A percentile compares a stretch with the other conserved stretches of the same genome.
Conservation (phyloP, 129 eudicot species). For the Heracleum sosnowskyi region DNA sequence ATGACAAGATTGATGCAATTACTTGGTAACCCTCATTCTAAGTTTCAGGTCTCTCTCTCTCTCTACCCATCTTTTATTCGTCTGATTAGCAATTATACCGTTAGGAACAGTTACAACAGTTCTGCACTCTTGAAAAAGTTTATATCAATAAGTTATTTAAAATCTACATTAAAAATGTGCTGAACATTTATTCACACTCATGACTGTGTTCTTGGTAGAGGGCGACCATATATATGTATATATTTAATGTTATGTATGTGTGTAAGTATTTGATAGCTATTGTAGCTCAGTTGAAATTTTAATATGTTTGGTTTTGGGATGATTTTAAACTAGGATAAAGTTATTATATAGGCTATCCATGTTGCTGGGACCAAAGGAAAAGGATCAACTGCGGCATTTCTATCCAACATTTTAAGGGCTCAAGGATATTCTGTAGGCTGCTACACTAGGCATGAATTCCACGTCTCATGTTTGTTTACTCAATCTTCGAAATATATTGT, state of each 20-base stretch:
- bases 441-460: slow-evolving; percentile 59
- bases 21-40: slow-evolving; percentile 85
- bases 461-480: not conserved
- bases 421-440: slow-evolving; percentile 88
- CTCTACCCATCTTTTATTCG: too few species aligned
- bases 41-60: slow-evolving; percentile 46
- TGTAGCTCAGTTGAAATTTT: not conserved
- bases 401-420: slow-evolving; percentile 76
- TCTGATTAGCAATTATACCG: too few species aligned
- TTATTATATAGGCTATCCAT: slow-evolving; percentile 51
- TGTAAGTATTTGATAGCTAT: not conserved
- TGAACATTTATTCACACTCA: too few species aligned
- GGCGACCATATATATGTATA: too few species aligned
- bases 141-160: too few species aligned
- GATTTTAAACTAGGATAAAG: not conserved
- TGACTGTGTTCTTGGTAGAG: too few species aligned
- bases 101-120: too few species aligned
- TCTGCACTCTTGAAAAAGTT: too few species aligned
- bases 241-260: not conserved
- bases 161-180: too few species aligned
- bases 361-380: slow-evolving; percentile 98
- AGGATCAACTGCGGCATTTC: slow-evolving; percentile 90
- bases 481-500: not conserved
- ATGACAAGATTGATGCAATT: slow-evolving; percentile 65
- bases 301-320: not conserved